A percentile compares a stretch with the other conserved stretches of the same genome.
phyloP scores from a whole-genome alignment of 2,329 filamentous ascomycete genomes.

The Tolypocladium ovalisporum region DNA sequence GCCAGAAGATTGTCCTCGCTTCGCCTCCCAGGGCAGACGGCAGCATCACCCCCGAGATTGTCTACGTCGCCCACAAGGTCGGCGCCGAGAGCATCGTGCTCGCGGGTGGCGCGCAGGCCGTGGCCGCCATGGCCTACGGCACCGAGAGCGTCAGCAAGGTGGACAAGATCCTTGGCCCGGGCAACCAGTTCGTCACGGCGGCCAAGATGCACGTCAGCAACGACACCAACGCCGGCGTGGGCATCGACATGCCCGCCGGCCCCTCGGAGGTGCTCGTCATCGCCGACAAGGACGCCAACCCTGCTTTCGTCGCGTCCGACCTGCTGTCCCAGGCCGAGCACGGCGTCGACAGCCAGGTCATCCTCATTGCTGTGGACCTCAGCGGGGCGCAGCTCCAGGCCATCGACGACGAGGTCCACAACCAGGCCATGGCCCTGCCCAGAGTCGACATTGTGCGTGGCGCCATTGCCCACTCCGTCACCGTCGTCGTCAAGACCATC shows the following conservation, averaged over 20 bases:
- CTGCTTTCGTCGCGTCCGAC: slow-evolving; percentile 91
- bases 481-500: slow-evolving; percentile 61
- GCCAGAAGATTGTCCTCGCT: slow-evolving; percentile 86
- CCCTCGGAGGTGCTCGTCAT: slow-evolving; percentile 96
- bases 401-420: slow-evolving; percentile 85
- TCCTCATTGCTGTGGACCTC: slow-evolving; percentile 78
- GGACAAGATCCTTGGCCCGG: slow-evolving; percentile 95
- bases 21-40: slow-evolving; percentile 85
- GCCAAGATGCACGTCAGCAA: slow-evolving; percentile 98
- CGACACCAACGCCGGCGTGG: slow-evolving; percentile 87
- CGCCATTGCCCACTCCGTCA: slow-evolving; percentile 84
- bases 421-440: slow-evolving; percentile 76
- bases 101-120: slow-evolving; percentile 87
- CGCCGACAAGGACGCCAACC: slow-evolving; percentile 78
- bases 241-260: slow-evolving; percentile 97
- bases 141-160: slow-evolving; percentile 92
- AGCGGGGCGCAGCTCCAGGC: slow-evolving; percentile 60
- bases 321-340: slow-evolving; percentile 94
- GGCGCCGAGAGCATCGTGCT: slow-evolving; percentile 93
- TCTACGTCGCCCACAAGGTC: slow-evolving; percentile 94
- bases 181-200: slow-evolving; percentile 96
- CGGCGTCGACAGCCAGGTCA: slow-evolving; percentile 90
- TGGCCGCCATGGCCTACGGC: slow-evolving; percentile 94
- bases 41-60: slow-evolving; percentile 88
- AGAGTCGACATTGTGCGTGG: slow-evolving; percentile 88